Evolutionary conservation across 495 filamentous ascomycete species (phyloP).

Genomic region (Podospora pseudoanserina): DNA sequence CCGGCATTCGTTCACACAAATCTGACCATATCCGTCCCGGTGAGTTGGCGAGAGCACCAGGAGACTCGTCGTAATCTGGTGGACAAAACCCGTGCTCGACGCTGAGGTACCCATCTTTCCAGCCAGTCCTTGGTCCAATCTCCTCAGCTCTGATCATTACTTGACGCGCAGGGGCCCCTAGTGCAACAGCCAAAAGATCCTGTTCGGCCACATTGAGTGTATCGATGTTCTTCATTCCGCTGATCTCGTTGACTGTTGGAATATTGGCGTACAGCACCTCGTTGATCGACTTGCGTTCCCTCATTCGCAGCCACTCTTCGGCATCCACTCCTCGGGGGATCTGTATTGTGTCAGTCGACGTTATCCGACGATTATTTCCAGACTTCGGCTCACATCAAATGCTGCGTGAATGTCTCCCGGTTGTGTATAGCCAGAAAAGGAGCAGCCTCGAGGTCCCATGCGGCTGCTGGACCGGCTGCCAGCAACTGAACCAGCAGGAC

Average conservation of each 20-base stretch:
- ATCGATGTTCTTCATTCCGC: constrained; percentile 39
- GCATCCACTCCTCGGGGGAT: constrained; percentile 36
- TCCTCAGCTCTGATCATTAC: constrained; percentile 52
- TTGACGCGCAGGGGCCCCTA: constrained; percentile 50
- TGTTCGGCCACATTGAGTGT: constrained; percentile 42
- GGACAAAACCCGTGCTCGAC: constrained; percentile 50
- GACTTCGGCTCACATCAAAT: constrained; percentile 32
- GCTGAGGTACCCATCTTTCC: constrained; percentile 53
- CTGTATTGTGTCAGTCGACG: constrained; percentile 20
- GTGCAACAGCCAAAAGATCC: constrained; percentile 47
- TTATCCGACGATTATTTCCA: neutral
- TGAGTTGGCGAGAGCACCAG: constrained; percentile 44
- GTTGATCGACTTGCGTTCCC: constrained; percentile 41
- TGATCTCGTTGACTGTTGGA: constrained; percentile 31
- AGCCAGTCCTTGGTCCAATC: constrained; percentile 48
- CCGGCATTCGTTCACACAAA: constrained; percentile 52
- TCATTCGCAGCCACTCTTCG: constrained; percentile 36
- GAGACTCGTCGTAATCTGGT: constrained; percentile 46
- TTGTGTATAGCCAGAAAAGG: constrained; percentile 35
- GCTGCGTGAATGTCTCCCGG: constrained; percentile 37
- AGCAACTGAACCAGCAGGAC: constrained; percentile 26
- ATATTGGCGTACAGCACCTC: constrained; percentile 36
- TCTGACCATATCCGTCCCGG: constrained; percentile 53
- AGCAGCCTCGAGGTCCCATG: constrained; percentile 35
- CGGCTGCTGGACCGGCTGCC: constrained; percentile 28